Conservation (phyloP, 345 rosid species). For the Excoecaria cochinchinensis region DNA sequence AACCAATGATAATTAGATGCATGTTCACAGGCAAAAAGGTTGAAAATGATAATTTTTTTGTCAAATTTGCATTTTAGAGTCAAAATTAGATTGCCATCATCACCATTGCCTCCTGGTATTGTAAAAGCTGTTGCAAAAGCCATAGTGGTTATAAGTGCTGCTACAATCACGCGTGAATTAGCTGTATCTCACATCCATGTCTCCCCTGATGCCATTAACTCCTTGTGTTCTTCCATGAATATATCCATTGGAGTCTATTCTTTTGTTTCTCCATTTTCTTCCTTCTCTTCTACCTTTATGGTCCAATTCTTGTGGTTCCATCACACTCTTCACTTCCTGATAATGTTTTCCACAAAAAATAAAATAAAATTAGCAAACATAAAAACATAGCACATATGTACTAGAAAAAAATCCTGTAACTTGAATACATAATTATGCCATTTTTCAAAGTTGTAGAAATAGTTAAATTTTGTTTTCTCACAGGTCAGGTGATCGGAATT, state of each 20-base stretch:
- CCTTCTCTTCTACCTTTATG: too few species aligned
- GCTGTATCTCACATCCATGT: constrained; percentile 16
- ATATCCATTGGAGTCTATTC: not conserved
- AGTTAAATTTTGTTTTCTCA: too few species aligned
- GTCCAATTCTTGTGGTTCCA: constrained; percentile 7
- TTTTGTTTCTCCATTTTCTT: not conserved
- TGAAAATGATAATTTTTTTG: constrained; percentile 5
- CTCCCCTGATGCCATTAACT: constrained; percentile 4
- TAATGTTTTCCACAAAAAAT: too few species aligned
- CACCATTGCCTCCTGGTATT: constrained; percentile 11
- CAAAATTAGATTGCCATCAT: constrained; percentile 11
- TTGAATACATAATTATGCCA: too few species aligned
- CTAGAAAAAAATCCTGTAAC: too few species aligned
- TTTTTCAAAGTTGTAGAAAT: too few species aligned
- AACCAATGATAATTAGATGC: too few species aligned
- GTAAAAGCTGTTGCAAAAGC: constrained; percentile 13
- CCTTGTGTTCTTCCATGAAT: not conserved
- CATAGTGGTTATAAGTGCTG: constrained; percentile 10
- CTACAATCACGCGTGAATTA: constrained; percentile 12
- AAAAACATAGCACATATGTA: too few species aligned
- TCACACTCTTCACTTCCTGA: not conserved
- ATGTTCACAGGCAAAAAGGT: constrained; percentile 10
- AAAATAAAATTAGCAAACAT: too few species aligned
- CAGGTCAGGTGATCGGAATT: too few species aligned
- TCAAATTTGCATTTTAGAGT: too few species aligned